These are phyloP conservation scores for Hemileccinum impolitum DNA, from an alignment of 768 basidiomycete genomes.

Conservation along the genomic window DNA sequence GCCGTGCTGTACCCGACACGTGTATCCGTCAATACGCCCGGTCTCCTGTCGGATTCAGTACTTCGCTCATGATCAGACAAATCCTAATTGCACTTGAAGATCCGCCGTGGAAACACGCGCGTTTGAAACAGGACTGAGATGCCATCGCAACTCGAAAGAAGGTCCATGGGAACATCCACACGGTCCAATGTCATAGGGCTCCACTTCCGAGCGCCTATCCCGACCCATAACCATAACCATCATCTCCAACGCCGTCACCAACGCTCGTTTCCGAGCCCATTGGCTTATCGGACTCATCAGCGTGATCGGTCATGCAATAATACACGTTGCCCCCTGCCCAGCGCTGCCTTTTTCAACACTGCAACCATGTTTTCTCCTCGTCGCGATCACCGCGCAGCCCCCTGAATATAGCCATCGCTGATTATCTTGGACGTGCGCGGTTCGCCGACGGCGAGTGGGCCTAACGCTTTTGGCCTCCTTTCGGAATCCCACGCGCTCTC, in stretches of 20 bases:
- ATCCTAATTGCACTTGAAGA: slow-evolving; percentile 10
- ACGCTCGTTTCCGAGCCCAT: no score
- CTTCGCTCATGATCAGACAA: slow-evolving; percentile 20
- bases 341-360: neutral
- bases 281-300: no score
- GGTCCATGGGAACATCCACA: slow-evolving; percentile 1
- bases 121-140: slow-evolving; percentile 7
- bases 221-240: neutral
- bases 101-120: slow-evolving; percentile 11
- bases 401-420: no score
- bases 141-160: no score
- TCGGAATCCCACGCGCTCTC: neutral
- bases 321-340: neutral
- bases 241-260: no score
- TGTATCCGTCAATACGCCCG: neutral
- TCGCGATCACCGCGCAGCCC: neutral
- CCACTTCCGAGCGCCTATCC: neutral
- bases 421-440: neutral
- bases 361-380: neutral
- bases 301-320: no score
- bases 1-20: slow-evolving; percentile 3
- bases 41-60: neutral
- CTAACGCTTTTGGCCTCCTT: neutral
- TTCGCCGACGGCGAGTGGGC: neutral
- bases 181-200: neutral